Evolutionary conservation across 306 rosid genomes (phyloP).

Genomic region (Vigna trinervia): DNA sequence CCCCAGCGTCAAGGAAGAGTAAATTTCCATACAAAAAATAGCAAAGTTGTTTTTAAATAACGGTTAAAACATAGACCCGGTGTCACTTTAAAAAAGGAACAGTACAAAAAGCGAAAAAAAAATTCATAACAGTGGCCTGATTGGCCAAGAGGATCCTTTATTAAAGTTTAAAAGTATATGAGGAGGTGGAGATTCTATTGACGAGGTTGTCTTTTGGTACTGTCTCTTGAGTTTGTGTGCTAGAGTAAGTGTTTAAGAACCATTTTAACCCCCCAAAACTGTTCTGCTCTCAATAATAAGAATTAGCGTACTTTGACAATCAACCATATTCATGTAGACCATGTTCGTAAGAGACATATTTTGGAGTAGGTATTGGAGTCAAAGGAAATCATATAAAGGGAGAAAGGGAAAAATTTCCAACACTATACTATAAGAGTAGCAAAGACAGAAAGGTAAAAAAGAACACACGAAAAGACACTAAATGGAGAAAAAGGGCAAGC

Average conservation of each 20-base stretch:
- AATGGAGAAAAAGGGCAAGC: constrained; percentile 44
- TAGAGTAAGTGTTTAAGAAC: too few relatives aligned
- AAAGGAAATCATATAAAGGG: neutral
- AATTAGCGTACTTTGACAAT: neutral
- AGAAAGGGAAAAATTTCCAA: neutral
- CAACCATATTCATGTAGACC: neutral
- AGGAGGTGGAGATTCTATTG: neutral
- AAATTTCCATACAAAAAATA: neutral
- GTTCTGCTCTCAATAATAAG: neutral
- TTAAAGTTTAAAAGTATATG: neutral
- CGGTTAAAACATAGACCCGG: neutral
- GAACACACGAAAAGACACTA: constrained; percentile 27
- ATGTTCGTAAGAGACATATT: neutral
- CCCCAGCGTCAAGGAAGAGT: neutral
- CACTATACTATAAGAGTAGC: neutral
- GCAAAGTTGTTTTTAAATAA: too few relatives aligned
- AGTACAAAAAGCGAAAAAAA: neutral
- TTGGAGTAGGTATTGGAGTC: neutral
- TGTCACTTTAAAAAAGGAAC: neutral
- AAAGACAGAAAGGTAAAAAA: constrained; percentile 10
- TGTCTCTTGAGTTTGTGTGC: neutral
- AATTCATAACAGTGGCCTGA: neutral
- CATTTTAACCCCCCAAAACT: too few relatives aligned
- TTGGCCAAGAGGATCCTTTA: neutral
- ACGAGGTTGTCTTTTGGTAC: too few relatives aligned